Evolutionary conservation across 139 green algal species (phyloP), one percentile per base, ranked within the genome.

Genomic region (Micractinium sp.): DNA sequence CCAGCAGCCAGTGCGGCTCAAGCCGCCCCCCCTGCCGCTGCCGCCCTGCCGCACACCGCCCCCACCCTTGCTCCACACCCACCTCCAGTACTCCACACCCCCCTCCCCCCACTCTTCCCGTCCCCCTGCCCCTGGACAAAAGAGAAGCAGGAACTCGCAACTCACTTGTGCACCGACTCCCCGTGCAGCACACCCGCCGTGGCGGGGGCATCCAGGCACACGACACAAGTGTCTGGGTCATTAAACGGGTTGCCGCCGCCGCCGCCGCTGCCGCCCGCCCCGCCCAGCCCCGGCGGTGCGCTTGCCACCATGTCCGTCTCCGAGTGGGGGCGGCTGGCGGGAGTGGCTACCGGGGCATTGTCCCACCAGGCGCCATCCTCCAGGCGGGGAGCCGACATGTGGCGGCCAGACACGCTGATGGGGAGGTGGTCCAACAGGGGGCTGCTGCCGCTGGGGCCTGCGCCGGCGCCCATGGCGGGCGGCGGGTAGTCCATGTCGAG

Each of bases 121-220:
- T 5, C 47, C 47, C 5, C 47, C 47, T 9, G 5, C 5, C 47
- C 47, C 5, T 56, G 47, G 9, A 56, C 7, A 56, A 56, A 56
- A 56, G 47, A 56, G 3, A 73, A 5, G 9, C 66, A 14, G 66
- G 14, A 71, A 0, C 81, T 2, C 39, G 27, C 0, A 36, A 63
- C 85, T 78, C 86, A 89, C 86, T 78, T 88, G 82, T 87, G 82
- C 61, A 90, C 76, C 36, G 85, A 87, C 36, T 90, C 86, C 25
- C 76, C 87, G 56, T 92, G 90, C 63, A 92, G 81, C 47, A 92
- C 89, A 33, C 90, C 90, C 47, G 87, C 82, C 13, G 78, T 85
- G 76, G 90, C 87, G 14, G 60, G 38, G 13, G 53, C 82, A 41
- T 91, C 86, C 87, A 92, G 41, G 87, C 90, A 92, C 39, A 92